phyloP scores from a whole-genome alignment of 2,329 filamentous ascomycete genomes.

The Arthroderma sp. region DNA sequence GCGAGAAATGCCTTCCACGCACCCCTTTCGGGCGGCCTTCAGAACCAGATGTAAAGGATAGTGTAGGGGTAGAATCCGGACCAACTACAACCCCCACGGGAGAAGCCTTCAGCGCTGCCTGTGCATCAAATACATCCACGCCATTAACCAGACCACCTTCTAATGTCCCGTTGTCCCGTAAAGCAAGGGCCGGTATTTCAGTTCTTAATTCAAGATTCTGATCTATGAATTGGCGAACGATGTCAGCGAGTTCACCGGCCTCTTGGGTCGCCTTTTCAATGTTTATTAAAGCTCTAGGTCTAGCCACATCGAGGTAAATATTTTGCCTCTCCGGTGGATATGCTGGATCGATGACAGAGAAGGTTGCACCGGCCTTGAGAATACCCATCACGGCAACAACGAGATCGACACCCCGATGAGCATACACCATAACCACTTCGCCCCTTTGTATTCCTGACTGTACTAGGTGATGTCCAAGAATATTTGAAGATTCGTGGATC shows the following conservation, averaged over 20 bases:
- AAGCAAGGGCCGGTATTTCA: slow-evolving; percentile 57
- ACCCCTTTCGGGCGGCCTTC: slow-evolving; percentile 82
- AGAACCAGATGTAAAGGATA: slow-evolving; percentile 59
- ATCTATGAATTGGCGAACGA: slow-evolving; percentile 55
- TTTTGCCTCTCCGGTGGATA: slow-evolving; percentile 73
- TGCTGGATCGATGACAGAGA: slow-evolving; percentile 58
- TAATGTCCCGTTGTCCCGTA: slow-evolving; percentile 59
- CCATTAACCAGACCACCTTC: slow-evolving; percentile 54
- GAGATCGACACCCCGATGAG: slow-evolving; percentile 66
- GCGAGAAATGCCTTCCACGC: slow-evolving; percentile 68
- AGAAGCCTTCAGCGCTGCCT: slow-evolving; percentile 40
- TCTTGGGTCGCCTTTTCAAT: slow-evolving; percentile 62
- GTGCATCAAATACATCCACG: slow-evolving; percentile 51
- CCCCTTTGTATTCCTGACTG: slow-evolving; percentile 59
- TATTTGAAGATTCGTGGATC: slow-evolving; percentile 74
- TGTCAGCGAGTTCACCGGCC: slow-evolving; percentile 47
- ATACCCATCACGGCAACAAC: slow-evolving; percentile 71
- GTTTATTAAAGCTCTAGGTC: slow-evolving; percentile 56
- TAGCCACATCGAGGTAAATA: slow-evolving; percentile 69
- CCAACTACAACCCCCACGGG: slow-evolving; percentile 65
- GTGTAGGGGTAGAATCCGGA: slow-evolving; percentile 67
- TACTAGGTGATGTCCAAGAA: slow-evolving; percentile 65
- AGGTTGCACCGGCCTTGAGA: slow-evolving; percentile 45
- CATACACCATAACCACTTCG: slow-evolving; percentile 89
- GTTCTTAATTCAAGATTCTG: slow-evolving; percentile 60